Conservation (phyloP, 495 filamentous ascomycete species). For the Penicillium verhagenii region DNA sequence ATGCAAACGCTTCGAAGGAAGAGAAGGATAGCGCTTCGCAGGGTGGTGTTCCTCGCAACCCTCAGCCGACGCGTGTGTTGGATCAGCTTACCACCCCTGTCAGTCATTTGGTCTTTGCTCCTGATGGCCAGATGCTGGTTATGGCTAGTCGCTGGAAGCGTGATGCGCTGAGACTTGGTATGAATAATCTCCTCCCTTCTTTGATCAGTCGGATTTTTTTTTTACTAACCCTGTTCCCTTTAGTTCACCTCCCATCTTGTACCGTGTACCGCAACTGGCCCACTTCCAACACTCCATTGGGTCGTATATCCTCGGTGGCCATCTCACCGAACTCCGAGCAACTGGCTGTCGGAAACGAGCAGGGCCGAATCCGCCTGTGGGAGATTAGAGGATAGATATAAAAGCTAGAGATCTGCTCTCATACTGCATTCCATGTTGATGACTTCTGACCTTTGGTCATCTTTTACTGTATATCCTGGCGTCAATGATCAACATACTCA, state of each 20-base stretch:
- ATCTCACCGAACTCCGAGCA: slow-evolving; percentile 69
- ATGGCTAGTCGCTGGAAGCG: slow-evolving; percentile 83
- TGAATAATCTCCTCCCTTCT: slow-evolving; percentile 8
- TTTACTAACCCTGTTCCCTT: background rate
- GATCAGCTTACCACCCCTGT: slow-evolving; percentile 86
- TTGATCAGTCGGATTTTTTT: too few species aligned
- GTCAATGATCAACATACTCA: background rate
- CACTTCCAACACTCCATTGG: slow-evolving; percentile 83
- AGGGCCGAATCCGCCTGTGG: slow-evolving; percentile 82
- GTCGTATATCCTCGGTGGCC: slow-evolving; percentile 76
- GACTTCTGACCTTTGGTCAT: background rate
- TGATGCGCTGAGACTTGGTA: slow-evolving; percentile 75
- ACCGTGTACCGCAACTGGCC: slow-evolving; percentile 98
- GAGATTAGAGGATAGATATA: slow-evolving; percentile 59
- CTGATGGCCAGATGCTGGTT: slow-evolving; percentile 83
- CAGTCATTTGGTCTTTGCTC: slow-evolving; percentile 72
- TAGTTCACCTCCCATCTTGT: slow-evolving; percentile 84
- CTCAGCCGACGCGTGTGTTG: slow-evolving; percentile 66
- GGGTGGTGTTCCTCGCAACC: slow-evolving; percentile 56
- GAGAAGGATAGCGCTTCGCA: slow-evolving; percentile 36
- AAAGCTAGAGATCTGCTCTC: background rate
- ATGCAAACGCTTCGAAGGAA: slow-evolving; percentile 26
- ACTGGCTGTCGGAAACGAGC: slow-evolving; percentile 82
- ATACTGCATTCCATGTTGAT: background rate
- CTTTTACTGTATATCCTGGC: slow-evolving; percentile 8